Base-by-base conservation (phyloP, 441 rosid genomes). In the Sinapis alba region DNA sequence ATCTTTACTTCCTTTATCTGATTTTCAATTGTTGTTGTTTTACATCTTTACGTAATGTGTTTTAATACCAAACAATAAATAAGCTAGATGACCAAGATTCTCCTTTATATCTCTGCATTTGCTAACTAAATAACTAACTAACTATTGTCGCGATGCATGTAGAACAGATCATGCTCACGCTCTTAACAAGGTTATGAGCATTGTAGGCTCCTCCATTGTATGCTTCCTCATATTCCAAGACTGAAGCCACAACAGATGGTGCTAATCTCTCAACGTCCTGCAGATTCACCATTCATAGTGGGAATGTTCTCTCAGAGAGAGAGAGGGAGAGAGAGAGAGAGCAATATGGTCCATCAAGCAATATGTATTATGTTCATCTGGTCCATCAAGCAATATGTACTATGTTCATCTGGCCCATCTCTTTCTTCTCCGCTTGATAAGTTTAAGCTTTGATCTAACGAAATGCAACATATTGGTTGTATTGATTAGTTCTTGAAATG, bases 81-180 rank as follows among this genome's bases (percentile, higher is more conserved):
- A 36, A 53, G 59, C 36, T 34, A 18, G 51, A 34, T 65, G 41
- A 34, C 41, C 62, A 21, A 21, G 41, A 38, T 54, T 15, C 38
- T 73, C 65, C 51, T 32, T 20, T 20, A 23, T 51, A 13, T 26
- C 58, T 53, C 23, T 53, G 32, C 67, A 26, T 45, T 45, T 2
- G 4, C 41, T 34, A 1, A n/a, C 27, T 60, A 34, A 70, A 11
- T 2, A 7, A 36, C 41, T 36, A 68, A 53, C 69, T 58, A 79
- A 89, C 99, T 89, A 3, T 69, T 12, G 58, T 84, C 85, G 18
- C 93, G 6, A 90, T 81, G 68, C 98, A 93, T 83, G 89, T 88
- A 71, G 98, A 93, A 78, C 84, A 98, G 73, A 97, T 95, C 19
- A 95, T 95, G 81, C 99, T 93, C 1, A 93, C 93, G 65, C 99